Conservation (phyloP, 805 yeast genomes). For the Candida maesae region DNA sequence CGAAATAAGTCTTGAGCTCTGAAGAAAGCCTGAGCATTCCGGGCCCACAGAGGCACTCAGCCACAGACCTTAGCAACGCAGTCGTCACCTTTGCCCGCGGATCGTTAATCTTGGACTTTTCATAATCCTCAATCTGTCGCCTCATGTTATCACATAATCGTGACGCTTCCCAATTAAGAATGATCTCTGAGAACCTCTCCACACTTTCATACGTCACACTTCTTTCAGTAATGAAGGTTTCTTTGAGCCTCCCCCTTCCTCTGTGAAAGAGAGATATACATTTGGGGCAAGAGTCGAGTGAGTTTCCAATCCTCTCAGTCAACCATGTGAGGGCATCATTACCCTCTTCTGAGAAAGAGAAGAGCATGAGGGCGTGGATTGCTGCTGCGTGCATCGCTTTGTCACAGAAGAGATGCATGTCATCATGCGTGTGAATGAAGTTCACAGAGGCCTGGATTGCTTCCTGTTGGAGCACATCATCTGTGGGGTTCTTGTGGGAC, state of each 20-base stretch:
- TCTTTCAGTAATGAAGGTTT: conserved; percentile 49
- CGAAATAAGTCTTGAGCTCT: conserved; percentile 35
- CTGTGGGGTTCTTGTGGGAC: conserved; percentile 31
- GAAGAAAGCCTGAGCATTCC: conserved; percentile 39
- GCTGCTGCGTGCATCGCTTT: conserved; percentile 43
- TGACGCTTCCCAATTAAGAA: conserved; percentile 27
- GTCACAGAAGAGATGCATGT: conserved; percentile 56
- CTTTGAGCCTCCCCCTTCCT: conserved; percentile 47
- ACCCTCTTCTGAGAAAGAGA: conserved; percentile 47
- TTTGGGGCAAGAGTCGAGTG: conserved; percentile 45
- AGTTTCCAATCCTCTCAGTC: conserved; percentile 34
- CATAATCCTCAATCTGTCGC: background rate
- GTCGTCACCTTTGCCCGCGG: conserved; percentile 12
- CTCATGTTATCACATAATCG: conserved; percentile 15
- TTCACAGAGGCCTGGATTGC: conserved; percentile 40
- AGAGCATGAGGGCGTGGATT: conserved; percentile 52
- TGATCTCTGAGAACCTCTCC: conserved; percentile 18
- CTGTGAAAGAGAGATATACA: conserved; percentile 53
- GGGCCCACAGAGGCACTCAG: conserved; percentile 52
- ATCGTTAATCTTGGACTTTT: background rate
- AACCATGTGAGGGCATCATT: conserved; percentile 43
- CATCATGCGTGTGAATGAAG: conserved; percentile 30
- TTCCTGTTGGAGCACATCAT: conserved; percentile 32
- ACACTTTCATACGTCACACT: conserved; percentile 31
- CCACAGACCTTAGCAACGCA: conserved; percentile 28